Percentiles rank a stretch among this genome's conserved stretches.
Evolutionary conservation across 2,329 filamentous ascomycete species (phyloP).

Genomic region (Ceratocystis papillata): DNA sequence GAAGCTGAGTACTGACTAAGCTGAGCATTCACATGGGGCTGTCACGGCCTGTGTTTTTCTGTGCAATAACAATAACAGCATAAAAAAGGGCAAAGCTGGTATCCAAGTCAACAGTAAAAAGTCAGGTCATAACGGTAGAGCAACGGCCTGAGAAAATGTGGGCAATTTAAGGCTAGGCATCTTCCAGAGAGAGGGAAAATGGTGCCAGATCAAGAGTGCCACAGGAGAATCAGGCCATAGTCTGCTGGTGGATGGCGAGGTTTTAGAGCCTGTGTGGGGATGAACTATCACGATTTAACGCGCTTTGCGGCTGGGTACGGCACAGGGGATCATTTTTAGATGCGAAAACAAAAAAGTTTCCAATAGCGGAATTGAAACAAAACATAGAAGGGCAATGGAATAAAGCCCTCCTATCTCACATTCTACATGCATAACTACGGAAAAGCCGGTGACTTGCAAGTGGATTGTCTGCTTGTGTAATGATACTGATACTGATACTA

Average conservation of each 20-base stretch:
- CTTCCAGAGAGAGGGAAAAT: background rate
- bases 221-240: background rate
- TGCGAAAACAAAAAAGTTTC: background rate
- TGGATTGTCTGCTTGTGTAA: background rate
- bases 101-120: background rate
- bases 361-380: background rate
- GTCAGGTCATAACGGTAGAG: background rate
- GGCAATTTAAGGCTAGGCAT: background rate
- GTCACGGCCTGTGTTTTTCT: background rate
- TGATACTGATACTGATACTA: background rate
- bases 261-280: background rate
- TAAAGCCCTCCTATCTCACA: too few species aligned
- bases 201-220: background rate
- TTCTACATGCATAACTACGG: background rate
- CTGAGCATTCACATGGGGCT: background rate
- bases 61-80: background rate
- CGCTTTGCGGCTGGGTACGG: background rate
- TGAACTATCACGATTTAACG: background rate
- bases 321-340: background rate
- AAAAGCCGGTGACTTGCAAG: background rate
- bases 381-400: background rate
- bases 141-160: background rate
- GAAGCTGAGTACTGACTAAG: background rate
- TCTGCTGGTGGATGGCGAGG: constrained; percentile 5
- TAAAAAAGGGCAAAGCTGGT: background rate